Conservation (phyloP, 2,329 filamentous ascomycete genomes). For the Curvularia lunata region DNA sequence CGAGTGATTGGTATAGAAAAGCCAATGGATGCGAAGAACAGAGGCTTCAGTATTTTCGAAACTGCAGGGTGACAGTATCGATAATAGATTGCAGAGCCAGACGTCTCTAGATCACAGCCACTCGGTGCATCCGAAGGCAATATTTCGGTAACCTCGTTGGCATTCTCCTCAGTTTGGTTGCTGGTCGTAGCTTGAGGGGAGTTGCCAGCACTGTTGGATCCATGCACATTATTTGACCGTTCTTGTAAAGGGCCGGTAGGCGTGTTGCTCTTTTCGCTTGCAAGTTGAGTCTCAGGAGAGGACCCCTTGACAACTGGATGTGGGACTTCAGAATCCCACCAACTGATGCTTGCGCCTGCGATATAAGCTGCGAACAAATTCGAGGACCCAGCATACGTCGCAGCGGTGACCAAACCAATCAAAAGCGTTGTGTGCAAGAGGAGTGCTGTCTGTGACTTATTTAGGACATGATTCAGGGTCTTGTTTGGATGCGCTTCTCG, state of each 20-base stretch:
- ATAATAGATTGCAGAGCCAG: slow-evolving; percentile 50
- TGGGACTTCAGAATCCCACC: slow-evolving; percentile 60
- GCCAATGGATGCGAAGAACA: slow-evolving; percentile 78
- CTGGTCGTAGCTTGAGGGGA: neutral
- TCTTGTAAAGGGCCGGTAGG: neutral
- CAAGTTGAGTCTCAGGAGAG: neutral
- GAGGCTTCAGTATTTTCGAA: slow-evolving; percentile 66
- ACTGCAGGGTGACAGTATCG: slow-evolving; percentile 56
- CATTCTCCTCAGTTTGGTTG: neutral
- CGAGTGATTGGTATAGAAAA: slow-evolving; percentile 77
- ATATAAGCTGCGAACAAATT: slow-evolving; percentile 67
- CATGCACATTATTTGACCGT: neutral
- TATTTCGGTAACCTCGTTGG: neutral
- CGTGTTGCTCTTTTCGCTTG: neutral
- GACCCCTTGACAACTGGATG: slow-evolving; percentile 22
- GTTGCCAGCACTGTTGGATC: neutral
- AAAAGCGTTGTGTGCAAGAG: slow-evolving; percentile 59
- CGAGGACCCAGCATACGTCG: slow-evolving; percentile 68
- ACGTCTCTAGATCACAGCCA: slow-evolving; percentile 2
- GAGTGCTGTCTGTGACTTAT: slow-evolving; percentile 49
- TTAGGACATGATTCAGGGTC: slow-evolving; percentile 34
- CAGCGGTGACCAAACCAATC: slow-evolving; percentile 56
- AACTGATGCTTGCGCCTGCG: slow-evolving; percentile 63
- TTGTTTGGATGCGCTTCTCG: slow-evolving; percentile 32
- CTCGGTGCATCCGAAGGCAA: neutral